Percentiles rank a stretch among this genome's conserved stretches.
These are phyloP conservation scores for Rhynchospora breviuscula DNA, from an alignment of 176 grass and related monocot genomes.

Conservation along the genomic window DNA sequence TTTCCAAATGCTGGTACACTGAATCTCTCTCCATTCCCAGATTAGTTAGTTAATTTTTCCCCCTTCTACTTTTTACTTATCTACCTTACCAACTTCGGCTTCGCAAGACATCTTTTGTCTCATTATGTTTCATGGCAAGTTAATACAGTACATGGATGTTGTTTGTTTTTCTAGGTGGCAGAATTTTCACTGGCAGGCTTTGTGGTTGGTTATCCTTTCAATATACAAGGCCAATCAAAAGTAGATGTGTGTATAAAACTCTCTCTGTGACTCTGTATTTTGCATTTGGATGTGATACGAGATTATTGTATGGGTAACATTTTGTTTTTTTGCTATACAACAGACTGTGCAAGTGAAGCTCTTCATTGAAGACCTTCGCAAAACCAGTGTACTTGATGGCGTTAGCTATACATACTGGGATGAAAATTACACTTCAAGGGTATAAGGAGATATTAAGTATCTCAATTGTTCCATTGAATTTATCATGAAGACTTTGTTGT, in stretches of 20 bases:
- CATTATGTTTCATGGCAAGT: not conserved
- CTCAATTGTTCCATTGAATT: constrained; percentile 3
- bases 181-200: constrained; percentile 64
- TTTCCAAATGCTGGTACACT: constrained; percentile 66
- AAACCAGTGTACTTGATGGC: constrained; percentile 61
- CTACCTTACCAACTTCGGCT: not conserved
- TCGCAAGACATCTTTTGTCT: not conserved
- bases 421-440: constrained; percentile 92
- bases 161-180: constrained; percentile 39
- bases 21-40: not conserved
- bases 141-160: constrained; percentile 6
- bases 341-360: constrained; percentile 77
- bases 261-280: not conserved
- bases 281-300: not conserved
- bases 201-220: constrained; percentile 82
- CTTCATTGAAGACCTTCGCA: constrained; percentile 63
- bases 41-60: not conserved
- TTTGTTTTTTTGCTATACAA: constrained; percentile 37
- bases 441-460: constrained; percentile 26
- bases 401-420: constrained; percentile 81
- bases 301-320: not conserved
- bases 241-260: constrained; percentile 31
- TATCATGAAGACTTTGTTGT: not conserved
- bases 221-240: constrained; percentile 47
- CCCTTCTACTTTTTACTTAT: not conserved